Base-by-base conservation (phyloP, 2,329 filamentous ascomycete genomes). In the Leptographium radiaticola region DNA sequence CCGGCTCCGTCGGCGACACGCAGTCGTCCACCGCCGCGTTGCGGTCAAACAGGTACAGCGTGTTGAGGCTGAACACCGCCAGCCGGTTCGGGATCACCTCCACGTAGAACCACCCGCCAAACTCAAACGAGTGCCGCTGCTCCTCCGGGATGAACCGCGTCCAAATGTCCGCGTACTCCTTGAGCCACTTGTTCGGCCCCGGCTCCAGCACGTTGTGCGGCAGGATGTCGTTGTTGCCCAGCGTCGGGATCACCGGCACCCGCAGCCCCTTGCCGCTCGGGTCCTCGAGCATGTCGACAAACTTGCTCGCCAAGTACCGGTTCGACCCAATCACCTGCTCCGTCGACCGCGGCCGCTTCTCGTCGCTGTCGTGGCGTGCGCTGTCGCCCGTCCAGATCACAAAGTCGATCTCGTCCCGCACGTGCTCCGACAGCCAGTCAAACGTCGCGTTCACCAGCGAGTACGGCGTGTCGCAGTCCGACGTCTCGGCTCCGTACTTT, bases 201-300 rank as follows among this genome's bases (percentile, higher is more conserved):
- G 80, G 75, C 44, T 81, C 74, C 66, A 98, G 83, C 64, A 97
- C 94, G 63, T 98, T 98, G 71, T 98, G 93, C 1, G 93, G 93
- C 56, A 96, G 80, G 55, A 98, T 90, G 64, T 98, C 93, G 68
- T 98, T 98, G 71, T 98, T 98, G 57, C 93, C 93, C 61, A 96
- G 84, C 0, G 84, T 96, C 0, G 93, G 90, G 20, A 98, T 76
- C 34, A 97, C 80, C 5, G 93, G 91, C 5, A 97, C 77, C 13
- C 75, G 68, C 55, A 89, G 77, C 55, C 80, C 79, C 53, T 79
- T 73, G 74, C 57, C 71, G 64, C 52, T 73, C 66, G 55, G 73
- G 59, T 79, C 72, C 44, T 77, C 72, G 40, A 96, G 95, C 11
- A 86, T 75, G 20, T 89, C 79, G 48, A 77, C 70, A 67, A 97